These are phyloP conservation scores for Anacardium occidentale DNA, from an alignment of 345 rosid species.

Conservation along the genomic window DNA sequence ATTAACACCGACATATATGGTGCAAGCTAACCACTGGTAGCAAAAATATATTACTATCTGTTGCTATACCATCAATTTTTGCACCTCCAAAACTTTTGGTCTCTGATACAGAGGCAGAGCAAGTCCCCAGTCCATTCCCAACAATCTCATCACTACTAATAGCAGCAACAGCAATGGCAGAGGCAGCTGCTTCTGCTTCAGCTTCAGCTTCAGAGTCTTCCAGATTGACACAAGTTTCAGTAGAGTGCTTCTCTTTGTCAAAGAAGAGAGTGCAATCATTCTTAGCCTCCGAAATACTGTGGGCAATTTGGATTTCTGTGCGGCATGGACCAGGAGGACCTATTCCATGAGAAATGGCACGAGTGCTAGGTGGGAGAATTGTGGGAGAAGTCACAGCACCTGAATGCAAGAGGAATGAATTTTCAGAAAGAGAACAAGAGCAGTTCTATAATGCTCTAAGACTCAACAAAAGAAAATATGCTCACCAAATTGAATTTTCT, in stretches of 20 bases:
- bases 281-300: conserved; percentile 44
- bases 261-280: conserved; percentile 57
- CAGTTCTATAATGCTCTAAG: background rate
- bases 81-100: conserved; percentile 56
- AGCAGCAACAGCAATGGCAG: conserved; percentile 91
- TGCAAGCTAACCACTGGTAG: conserved; percentile 1
- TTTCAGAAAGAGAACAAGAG: conserved; percentile 2
- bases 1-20: conserved; percentile 2
- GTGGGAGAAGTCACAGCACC: conserved; percentile 96
- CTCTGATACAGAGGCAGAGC: conserved; percentile 53
- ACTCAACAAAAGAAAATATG: conserved; percentile 15
- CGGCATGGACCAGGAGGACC: conserved; percentile 57
- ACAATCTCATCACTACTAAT: conserved; percentile 75
- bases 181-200: conserved; percentile 72
- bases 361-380: conserved; percentile 51
- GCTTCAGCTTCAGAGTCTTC: conserved; percentile 77
- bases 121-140: conserved; percentile 48
- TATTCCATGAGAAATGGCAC: conserved; percentile 51
- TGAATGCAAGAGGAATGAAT: conserved; percentile 28
- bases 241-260: conserved; percentile 60
- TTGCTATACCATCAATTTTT: conserved; percentile 43
- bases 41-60: conserved; percentile 29
- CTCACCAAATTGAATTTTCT: conserved; percentile 96
- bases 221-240: conserved; percentile 50
- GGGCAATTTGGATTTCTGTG: conserved; percentile 46